Conservation (phyloP, 768 basidiomycete species). For the Suillus variegatus region DNA sequence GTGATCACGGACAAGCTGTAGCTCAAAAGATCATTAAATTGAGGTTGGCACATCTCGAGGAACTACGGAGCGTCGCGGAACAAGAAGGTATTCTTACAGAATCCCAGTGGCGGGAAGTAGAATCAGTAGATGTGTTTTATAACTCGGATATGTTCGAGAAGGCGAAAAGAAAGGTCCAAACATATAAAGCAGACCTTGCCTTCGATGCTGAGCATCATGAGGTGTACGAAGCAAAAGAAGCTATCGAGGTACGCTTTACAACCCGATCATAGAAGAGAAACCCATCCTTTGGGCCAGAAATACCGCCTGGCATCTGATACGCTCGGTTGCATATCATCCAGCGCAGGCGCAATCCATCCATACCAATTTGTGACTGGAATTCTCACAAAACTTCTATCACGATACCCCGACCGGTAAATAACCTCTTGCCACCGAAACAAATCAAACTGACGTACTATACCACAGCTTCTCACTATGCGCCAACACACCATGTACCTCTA, state of each 20-base stretch:
- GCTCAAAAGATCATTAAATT: slow-evolving; percentile 62
- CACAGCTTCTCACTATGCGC: slow-evolving; percentile 60
- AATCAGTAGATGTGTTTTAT: slow-evolving; percentile 59
- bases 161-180: slow-evolving; percentile 42
- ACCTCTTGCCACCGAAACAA: not conserved
- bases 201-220: slow-evolving; percentile 40
- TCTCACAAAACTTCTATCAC: slow-evolving; percentile 49
- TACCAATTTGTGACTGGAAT: slow-evolving; percentile 71
- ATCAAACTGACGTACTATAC: not conserved
- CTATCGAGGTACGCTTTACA: slow-evolving; percentile 26
- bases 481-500: slow-evolving; percentile 61
- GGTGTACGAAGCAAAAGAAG: slow-evolving; percentile 35
- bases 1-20: slow-evolving; percentile 42
- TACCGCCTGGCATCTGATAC: slow-evolving; percentile 46
- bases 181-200: slow-evolving; percentile 52
- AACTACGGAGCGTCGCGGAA: slow-evolving; percentile 49
- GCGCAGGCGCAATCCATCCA: slow-evolving; percentile 66
- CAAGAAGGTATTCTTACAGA: slow-evolving; percentile 52
- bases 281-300: slow-evolving; percentile 34
- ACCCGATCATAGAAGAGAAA: not conserved
- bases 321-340: slow-evolving; percentile 52
- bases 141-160: slow-evolving; percentile 41
- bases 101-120: slow-evolving; percentile 59
- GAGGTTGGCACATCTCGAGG: slow-evolving; percentile 56
- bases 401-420: slow-evolving; percentile 48